These are phyloP conservation scores for Adansonia grandidieri DNA, from an alignment of 441 rosid species.

Conservation along the genomic window DNA sequence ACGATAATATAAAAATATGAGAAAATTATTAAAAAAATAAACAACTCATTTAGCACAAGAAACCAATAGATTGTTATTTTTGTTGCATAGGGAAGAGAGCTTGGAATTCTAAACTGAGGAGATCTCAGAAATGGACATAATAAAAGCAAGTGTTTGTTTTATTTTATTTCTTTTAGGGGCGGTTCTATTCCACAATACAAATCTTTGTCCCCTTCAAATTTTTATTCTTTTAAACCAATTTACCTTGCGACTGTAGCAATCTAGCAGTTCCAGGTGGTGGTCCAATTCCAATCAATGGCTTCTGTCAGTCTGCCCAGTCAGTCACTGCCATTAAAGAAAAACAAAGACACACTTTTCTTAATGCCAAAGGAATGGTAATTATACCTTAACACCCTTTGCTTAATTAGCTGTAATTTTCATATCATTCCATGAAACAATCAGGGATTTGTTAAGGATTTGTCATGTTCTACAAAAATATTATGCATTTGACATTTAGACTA, in stretches of 20 bases:
- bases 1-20: constrained; percentile 32
- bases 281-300: constrained; percentile 31
- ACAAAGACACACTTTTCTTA: constrained; percentile 62
- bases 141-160: constrained; percentile 63
- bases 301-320: constrained; percentile 35
- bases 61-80: constrained; percentile 49
- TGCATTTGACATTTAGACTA: too few species aligned
- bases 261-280: constrained; percentile 43
- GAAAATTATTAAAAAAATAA: constrained; percentile 49
- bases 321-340: constrained; percentile 42
- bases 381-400: background rate
- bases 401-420: background rate
- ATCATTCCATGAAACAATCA: too few species aligned
- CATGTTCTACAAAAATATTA: too few species aligned
- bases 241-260: constrained; percentile 48
- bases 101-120: constrained; percentile 55
- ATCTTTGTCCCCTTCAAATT: constrained; percentile 6
- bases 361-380: constrained; percentile 57
- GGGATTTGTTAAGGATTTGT: too few species aligned
- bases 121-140: constrained; percentile 31
- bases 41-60: constrained; percentile 59
- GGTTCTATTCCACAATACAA: constrained; percentile 33
- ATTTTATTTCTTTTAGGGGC: constrained; percentile 41
- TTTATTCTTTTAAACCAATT: constrained; percentile 48
- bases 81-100: constrained; percentile 67